phyloP scores from a whole-genome alignment of 306 rosid species.

The Geum urbanum region DNA sequence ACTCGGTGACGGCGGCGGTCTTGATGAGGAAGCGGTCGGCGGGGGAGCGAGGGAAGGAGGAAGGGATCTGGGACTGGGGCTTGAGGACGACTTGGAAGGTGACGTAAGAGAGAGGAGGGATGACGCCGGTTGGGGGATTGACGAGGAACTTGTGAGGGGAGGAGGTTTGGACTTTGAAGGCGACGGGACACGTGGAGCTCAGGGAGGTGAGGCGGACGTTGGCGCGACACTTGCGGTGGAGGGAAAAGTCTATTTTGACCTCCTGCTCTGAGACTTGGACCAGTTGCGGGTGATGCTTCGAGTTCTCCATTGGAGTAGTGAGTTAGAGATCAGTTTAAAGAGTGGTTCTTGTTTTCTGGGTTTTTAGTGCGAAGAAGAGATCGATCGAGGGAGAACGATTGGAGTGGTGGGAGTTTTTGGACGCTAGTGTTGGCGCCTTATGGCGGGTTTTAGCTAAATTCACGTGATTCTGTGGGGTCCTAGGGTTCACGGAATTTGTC shows the following conservation, averaged over 20 bases:
- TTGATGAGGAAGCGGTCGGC: constrained; percentile 65
- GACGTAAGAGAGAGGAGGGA: constrained; percentile 49
- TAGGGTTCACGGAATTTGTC: background rate
- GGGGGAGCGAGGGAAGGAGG: constrained; percentile 62
- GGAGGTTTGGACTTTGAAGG: constrained; percentile 81
- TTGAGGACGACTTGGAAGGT: constrained; percentile 74
- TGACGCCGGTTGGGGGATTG: constrained; percentile 64
- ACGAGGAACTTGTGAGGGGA: constrained; percentile 69
- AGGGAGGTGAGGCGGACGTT: constrained; percentile 51
- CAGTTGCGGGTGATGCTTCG: constrained; percentile 1
- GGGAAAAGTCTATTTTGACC: constrained; percentile 48
- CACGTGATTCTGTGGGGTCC: constrained; percentile 27
- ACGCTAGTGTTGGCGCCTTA: background rate
- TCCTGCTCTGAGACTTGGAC: constrained; percentile 63
- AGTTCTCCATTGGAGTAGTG: constrained; percentile 23
- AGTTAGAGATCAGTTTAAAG: no score
- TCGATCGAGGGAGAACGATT: no score
- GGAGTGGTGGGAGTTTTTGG: no score
- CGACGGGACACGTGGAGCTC: constrained; percentile 33
- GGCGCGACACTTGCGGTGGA: constrained; percentile 65
- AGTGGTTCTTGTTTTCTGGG: background rate
- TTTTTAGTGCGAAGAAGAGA: background rate
- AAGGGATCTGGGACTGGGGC: constrained; percentile 59
- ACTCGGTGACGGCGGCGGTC: constrained; percentile 19
- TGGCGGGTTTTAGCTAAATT: background rate